These are phyloP conservation scores for Santalum album DNA, from an alignment of 164 flowering plant species.

Conservation along the genomic window DNA sequence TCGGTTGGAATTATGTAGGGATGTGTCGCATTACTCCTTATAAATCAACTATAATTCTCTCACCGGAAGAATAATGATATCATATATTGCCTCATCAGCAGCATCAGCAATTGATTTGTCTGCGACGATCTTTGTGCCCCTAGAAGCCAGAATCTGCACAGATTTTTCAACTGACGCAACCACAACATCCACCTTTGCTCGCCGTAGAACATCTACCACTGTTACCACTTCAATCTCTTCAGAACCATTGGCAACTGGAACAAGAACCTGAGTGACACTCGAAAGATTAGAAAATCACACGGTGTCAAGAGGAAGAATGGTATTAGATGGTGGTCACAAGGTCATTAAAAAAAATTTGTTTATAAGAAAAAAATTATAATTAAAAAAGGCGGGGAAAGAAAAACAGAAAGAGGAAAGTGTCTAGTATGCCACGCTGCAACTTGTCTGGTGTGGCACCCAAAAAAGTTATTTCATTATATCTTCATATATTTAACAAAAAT, in stretches of 20 bases:
- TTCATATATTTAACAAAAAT: no score
- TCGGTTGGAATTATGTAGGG: no score
- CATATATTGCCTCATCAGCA: slow-evolving; percentile 55
- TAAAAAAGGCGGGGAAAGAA: no score
- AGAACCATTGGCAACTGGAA: slow-evolving; percentile 88
- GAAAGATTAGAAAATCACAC: background rate
- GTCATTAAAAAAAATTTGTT: no score
- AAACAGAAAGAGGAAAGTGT: no score
- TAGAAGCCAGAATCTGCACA: slow-evolving; percentile 47
- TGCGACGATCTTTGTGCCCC: slow-evolving; percentile 61
- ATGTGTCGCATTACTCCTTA: no score
- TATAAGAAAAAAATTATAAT: no score
- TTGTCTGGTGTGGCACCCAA: no score
- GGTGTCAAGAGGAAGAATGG: background rate
- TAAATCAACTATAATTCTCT: no score
- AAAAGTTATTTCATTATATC: no score
- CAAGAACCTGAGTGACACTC: slow-evolving; percentile 48
- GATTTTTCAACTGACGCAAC: slow-evolving; percentile 85
- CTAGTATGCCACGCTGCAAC: no score
- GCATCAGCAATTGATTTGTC: slow-evolving; percentile 62
- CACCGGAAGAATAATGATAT: slow-evolving; percentile 87
- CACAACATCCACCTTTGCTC: slow-evolving; percentile 72
- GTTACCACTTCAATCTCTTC: slow-evolving; percentile 81
- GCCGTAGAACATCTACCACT: slow-evolving; percentile 61
- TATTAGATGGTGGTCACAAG: no score